These are phyloP conservation scores for Cinnamomum chago DNA, from an alignment of 164 flowering plant genomes.

Conservation along the genomic window DNA sequence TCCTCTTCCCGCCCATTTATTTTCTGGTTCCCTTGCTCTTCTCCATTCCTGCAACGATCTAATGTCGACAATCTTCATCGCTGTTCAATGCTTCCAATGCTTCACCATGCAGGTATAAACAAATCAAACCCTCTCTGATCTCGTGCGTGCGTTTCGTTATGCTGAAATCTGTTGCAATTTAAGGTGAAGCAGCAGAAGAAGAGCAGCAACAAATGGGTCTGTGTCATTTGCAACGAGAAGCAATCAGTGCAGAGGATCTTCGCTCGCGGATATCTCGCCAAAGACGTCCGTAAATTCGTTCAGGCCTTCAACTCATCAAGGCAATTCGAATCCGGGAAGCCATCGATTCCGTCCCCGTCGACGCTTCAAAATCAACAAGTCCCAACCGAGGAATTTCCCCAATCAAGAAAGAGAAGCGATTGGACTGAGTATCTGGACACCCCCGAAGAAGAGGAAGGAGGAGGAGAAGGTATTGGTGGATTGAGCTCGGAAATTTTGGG, in stretches of 20 bases:
- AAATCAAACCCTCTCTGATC: not conserved
- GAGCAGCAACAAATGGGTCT: slow-evolving; percentile 84
- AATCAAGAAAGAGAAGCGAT: slow-evolving; percentile 37
- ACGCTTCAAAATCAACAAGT: not conserved
- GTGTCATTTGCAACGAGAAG: slow-evolving; percentile 82
- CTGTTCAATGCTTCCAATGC: slow-evolving; percentile 71
- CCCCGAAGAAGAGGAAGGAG: slow-evolving; percentile 14
- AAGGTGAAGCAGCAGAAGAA: slow-evolving; percentile 94
- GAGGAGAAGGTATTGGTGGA: slow-evolving; percentile 1
- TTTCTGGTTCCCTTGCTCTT: no score
- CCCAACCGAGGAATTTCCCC: not conserved
- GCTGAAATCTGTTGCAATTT: not conserved
- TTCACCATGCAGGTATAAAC: slow-evolving; percentile 72
- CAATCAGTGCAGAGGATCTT: slow-evolving; percentile 69
- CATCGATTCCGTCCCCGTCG: not conserved
- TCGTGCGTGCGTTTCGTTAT: slow-evolving; percentile 13
- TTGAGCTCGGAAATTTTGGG: not conserved
- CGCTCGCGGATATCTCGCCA: slow-evolving; percentile 56
- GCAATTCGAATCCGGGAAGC: slow-evolving; percentile 10
- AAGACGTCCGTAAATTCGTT: slow-evolving; percentile 68
- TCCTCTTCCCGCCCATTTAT: no score
- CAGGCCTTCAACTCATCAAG: slow-evolving; percentile 82
- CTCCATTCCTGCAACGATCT: no score
- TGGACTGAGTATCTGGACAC: slow-evolving; percentile 64
- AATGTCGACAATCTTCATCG: slow-evolving; percentile 51